Base-by-base conservation (phyloP, 176 grass and related monocot species). In the Cocos nucifera region DNA sequence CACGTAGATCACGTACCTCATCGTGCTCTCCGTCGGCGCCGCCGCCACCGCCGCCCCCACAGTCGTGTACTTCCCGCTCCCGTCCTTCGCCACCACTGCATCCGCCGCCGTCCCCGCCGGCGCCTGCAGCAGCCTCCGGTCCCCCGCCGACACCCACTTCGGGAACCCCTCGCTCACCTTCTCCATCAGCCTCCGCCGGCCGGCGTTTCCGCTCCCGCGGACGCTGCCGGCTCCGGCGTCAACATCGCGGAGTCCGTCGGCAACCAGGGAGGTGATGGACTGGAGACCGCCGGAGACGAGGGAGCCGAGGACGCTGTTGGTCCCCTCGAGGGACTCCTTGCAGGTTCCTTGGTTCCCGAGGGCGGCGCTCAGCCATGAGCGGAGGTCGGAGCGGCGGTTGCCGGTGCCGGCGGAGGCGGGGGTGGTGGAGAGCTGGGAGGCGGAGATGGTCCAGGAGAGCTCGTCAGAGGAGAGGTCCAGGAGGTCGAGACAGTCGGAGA, bases 401-500 rank as follows among this genome's bases (percentile, higher is more conserved):
- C 18, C 0, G 27, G 22, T 19, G 35, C 57, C 50, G 0, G 25
- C 6, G 9, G 84, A 27, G 26, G 71, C 52, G 0, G 78, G 26
- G 50, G 80, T 65, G 58, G 60, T 77, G 27, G 74, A 59, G 28
- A 84, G 83, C 6, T 83, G 87, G 1, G 15, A 53, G 5, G 78
- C 30, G 22, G 83, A 69, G 6, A 77, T 60, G 9, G n/a, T 21
- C 53, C 19, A 10, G n/a, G 8, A 18, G 6, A 21, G 19, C 19
- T 21, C 5, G 12, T 21, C 53, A 20, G 53, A 12, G 53, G 53
- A 56, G 53, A 21, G 21, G 6, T 10, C 57, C 71, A 87, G 83
- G 23, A 92, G 83, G 53, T 92, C 83, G 2, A 56, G 29, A 77
- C 88, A 92, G 64, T 92, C 88, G 67, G 78, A 79, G 50, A 78